Evolutionary conservation across 495 filamentous ascomycete genomes (phyloP).

Genomic region (Parachaetomium inaequale): DNA sequence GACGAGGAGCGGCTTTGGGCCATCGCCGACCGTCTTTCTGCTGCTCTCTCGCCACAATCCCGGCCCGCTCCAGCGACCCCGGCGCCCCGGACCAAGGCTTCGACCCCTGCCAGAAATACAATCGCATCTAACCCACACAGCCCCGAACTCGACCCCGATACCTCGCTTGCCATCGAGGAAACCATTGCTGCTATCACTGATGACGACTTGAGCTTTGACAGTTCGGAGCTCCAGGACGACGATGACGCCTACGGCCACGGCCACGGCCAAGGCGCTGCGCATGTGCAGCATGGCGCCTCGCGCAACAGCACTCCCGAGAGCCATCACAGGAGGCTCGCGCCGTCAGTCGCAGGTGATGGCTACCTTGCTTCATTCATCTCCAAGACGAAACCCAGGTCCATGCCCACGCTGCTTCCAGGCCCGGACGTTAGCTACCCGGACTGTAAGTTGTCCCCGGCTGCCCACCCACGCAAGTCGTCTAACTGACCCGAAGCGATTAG

Average conservation of each 20-base stretch:
- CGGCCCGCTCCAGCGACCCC: conserved; percentile 4
- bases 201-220: conserved; percentile 27
- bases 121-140: neutral
- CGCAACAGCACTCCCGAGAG: neutral
- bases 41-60: conserved; percentile 9
- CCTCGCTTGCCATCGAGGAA: conserved; percentile 12
- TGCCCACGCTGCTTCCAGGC: conserved; percentile 10
- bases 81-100: neutral
- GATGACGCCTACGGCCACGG: conserved; percentile 3
- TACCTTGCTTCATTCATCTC: conserved; percentile 19
- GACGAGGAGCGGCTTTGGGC: conserved; percentile 45
- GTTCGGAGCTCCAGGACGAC: conserved; percentile 21
- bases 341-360: conserved; percentile 13
- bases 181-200: conserved; percentile 17
- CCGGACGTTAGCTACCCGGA: conserved; percentile 43
- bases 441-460: conserved; percentile 38
- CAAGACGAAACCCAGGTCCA: conserved; percentile 18
- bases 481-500: conserved; percentile 57
- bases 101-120: conserved; percentile 17
- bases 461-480: conserved; percentile 20
- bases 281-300: neutral
- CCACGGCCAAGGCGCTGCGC: conserved; percentile 12
- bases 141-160: conserved; percentile 4
- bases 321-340: conserved; percentile 2
- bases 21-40: conserved; percentile 22